phyloP scores from a whole-genome alignment of 805 yeast genomes.

The Schwanniomyces sp. region DNA sequence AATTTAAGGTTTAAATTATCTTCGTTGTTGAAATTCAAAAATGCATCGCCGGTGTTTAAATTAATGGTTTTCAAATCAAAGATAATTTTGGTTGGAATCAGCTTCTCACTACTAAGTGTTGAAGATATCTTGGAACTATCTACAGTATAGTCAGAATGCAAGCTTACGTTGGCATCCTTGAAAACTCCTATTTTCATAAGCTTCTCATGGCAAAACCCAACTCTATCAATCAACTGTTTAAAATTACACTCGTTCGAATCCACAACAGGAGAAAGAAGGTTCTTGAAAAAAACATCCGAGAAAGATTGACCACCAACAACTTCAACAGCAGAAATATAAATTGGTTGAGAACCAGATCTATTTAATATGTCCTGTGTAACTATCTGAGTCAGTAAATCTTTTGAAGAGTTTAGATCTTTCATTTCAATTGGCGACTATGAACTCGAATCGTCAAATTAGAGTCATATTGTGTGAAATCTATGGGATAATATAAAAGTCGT shows the following conservation, averaged over 20 bases:
- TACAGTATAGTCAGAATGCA: slow-evolving; percentile 40
- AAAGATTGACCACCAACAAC: slow-evolving; percentile 45
- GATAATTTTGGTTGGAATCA: slow-evolving; percentile 47
- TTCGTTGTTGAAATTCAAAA: slow-evolving; percentile 36
- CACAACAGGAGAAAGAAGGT: slow-evolving; percentile 45
- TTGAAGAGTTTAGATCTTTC: not conserved
- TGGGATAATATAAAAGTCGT: not conserved
- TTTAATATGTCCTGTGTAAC: slow-evolving; percentile 30
- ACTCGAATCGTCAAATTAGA: not conserved
- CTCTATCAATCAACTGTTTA: slow-evolving; percentile 34
- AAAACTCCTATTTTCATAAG: slow-evolving; percentile 48
- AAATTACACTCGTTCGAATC: slow-evolving; percentile 44
- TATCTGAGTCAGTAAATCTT: slow-evolving; percentile 15
- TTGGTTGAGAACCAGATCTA: slow-evolving; percentile 32
- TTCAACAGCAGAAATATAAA: slow-evolving; percentile 35
- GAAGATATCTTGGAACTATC: slow-evolving; percentile 20
- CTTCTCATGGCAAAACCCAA: slow-evolving; percentile 31
- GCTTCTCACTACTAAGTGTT: slow-evolving; percentile 35
- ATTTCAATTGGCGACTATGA: not conserved
- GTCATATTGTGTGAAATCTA: not conserved
- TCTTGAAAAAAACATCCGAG: slow-evolving; percentile 45
- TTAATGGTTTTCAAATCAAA: slow-evolving; percentile 41
- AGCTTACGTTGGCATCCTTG: slow-evolving; percentile 34
- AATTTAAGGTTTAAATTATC: slow-evolving; percentile 37
- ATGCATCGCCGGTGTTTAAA: slow-evolving; percentile 32